Conservation (phyloP, 2,329 filamentous ascomycete genomes). For the Exophiala mesophila region DNA sequence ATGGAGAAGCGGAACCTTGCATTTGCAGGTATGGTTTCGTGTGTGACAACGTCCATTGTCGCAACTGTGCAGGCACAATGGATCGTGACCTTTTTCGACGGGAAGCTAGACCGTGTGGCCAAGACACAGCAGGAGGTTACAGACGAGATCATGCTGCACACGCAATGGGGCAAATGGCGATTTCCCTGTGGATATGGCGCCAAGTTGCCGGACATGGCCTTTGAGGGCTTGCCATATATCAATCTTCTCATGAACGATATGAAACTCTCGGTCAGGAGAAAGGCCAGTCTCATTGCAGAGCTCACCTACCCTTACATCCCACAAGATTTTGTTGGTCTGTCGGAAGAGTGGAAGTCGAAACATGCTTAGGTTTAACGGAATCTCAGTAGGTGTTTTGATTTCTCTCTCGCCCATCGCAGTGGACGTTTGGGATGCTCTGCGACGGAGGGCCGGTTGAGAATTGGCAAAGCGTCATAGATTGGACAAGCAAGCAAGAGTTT, state of each 20-base stretch:
- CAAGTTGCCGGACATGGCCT: constrained; percentile 64
- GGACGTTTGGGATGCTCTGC: too few species aligned
- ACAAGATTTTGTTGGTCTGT: constrained; percentile 38
- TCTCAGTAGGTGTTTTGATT: too few species aligned
- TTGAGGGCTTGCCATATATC: constrained; percentile 70
- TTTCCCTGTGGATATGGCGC: constrained; percentile 62
- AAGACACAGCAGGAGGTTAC: constrained; percentile 39
- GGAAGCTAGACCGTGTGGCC: constrained; percentile 36
- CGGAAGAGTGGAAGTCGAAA: constrained; percentile 33
- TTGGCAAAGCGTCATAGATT: too few species aligned
- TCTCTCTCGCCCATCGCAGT: too few species aligned
- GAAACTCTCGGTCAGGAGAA: constrained; percentile 48
- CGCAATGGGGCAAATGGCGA: constrained; percentile 64
- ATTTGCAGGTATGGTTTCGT: constrained; percentile 45
- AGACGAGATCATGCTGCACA: constrained; percentile 57
- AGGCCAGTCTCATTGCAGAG: constrained; percentile 29
- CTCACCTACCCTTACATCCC: constrained; percentile 35
- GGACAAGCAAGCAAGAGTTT: too few species aligned
- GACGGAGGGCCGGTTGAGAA: too few species aligned
- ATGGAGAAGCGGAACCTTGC: constrained; percentile 41
- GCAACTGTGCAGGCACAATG: constrained; percentile 53
- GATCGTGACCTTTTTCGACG: constrained; percentile 60
- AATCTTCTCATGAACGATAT: constrained; percentile 64
- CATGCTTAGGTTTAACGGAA: neutral
- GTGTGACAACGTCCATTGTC: constrained; percentile 41